Evolutionary conservation across 2,329 filamentous ascomycete genomes (phyloP), one percentile per base, ranked within the genome.

Genomic region (Clarireedia paspali): DNA sequence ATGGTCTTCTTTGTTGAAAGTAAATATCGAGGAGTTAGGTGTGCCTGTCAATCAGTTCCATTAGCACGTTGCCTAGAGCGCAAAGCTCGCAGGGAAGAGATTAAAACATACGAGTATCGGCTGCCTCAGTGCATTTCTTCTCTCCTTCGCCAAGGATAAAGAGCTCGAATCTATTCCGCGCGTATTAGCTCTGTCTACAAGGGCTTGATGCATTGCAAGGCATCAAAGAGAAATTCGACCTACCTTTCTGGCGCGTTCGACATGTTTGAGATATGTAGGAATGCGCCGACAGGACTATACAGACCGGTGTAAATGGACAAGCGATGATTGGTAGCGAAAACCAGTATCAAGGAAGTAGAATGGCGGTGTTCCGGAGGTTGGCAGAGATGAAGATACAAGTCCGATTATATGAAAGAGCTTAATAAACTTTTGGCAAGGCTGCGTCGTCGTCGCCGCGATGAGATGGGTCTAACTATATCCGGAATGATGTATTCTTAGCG

Each of bases 1-100:
- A 74, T 96, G 92, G 66, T 99, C 94, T 72, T 99, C 94, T 73
- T 96, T 97, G 74, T 90, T 89, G 74, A 99, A 85, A 57, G 89
- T 84, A 75, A 99, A 99, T 73, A 96, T 88, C 9, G 90, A 88
- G n/a, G 89, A 91, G 70, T 96, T 95, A 23, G 92, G 89, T 70
- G 95, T 91, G 68, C 90, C 91, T 94, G 57, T 42, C 9, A 12
- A 34, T 12, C 9, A 34, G 12, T 34, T 34, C 10, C 30, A 34
- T 34, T 34, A 34, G 30, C 30, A 34, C 12, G 3, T 12, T 9
- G 4, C 30, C 30, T 4, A 12, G 30, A 12, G 4, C 1, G 4
- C 1, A 34, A 12, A 34, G 10, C 30, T 34, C 30, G 10, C 12
- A 34, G 9, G 9, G 30, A 34, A 34, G 14, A 12, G 23, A 14